Evolutionary conservation across 371 early-diverging fungal species (phyloP), one percentile per base, ranked within the genome.

Genomic region (Parasitella parasitica): DNA sequence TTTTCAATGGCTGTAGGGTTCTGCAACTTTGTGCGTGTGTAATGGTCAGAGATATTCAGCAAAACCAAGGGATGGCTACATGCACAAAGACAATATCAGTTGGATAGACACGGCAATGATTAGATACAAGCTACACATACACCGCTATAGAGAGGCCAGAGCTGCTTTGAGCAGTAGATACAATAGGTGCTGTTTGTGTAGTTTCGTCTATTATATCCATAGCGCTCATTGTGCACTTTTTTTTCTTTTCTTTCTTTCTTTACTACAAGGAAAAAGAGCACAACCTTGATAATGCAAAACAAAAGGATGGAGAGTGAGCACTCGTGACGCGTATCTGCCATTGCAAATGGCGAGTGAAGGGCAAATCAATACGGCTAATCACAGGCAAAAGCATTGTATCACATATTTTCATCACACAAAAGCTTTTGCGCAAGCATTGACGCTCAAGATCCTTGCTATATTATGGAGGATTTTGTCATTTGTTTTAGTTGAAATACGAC

Each of bases 11-110:
- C 62, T 12, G 64, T 65, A n/a, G 78, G 76, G 37, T 71, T 68
- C 70, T 92, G 92, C 61, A 89, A 66, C 55, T 81, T 82, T 12
- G 78, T 80, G 28, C 94, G 86, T 38, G 91, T 93, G 70, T 80
- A 89, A 56, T 94, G 95, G 68, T 94, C 95, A 9, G 93, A 92
- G 48, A 93, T 88, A 61, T 94, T 94, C 49, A 93, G 73, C 57
- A 94, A 73, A 6, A 91, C 92, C 57, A 94, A 81, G 2, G 95
- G 93, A 79, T 94, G 95, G 26, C 92, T 94, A 24, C 18, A 16
- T 32, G 4, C n/a, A n/a, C n/a, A 32, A 32, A 8, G 15, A 34
- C 26, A n/a, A 36, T 13, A 37, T 32, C 22, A 12, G 36, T 22
- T 54, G 18, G n/a, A 1, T 15, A 3, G 11, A n/a, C 16, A 2